Evolutionary conservation across 768 basidiomycete genomes (phyloP).

Genomic region (Boletus sp.): DNA sequence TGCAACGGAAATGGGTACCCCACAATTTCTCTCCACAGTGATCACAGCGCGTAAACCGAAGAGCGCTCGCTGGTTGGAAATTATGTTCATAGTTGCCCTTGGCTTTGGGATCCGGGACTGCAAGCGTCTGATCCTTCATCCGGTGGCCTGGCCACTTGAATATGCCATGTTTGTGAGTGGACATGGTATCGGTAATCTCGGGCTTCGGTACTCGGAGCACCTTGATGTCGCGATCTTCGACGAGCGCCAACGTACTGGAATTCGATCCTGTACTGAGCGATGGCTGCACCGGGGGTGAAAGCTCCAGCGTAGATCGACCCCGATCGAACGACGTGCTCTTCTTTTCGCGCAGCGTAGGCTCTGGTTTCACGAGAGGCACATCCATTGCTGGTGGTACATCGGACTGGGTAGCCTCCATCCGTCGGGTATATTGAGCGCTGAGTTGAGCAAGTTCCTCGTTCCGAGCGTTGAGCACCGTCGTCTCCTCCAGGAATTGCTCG

Average conservation of each 20-base stretch:
- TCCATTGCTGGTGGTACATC: constrained; percentile 16
- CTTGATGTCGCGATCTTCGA: constrained; percentile 30
- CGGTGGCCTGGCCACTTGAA: constrained; percentile 72
- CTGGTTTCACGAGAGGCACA: constrained; percentile 2
- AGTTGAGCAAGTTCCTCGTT: constrained; percentile 93
- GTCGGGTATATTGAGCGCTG: constrained; percentile 75
- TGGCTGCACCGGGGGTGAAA: constrained; percentile 1
- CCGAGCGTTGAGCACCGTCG: constrained; percentile 81
- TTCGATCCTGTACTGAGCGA: constrained; percentile 18
- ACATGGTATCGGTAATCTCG: constrained; percentile 41
- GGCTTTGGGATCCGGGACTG: constrained; percentile 36
- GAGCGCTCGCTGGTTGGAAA: constrained; percentile 85
- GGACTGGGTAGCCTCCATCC: constrained; percentile 51
- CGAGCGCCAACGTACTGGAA: constrained; percentile 19
- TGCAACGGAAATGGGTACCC: constrained; percentile 94
- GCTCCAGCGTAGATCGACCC: constrained; percentile 11
- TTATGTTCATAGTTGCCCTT: constrained; percentile 61
- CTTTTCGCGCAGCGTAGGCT: constrained; percentile 17
- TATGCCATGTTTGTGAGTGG: constrained; percentile 52
- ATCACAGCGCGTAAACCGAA: constrained; percentile 90
- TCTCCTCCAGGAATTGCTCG: constrained; percentile 88
- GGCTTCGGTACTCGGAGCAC: constrained; percentile 27
- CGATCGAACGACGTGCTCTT: constrained; percentile 32
- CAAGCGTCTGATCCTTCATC: constrained; percentile 41
- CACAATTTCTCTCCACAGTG: constrained; percentile 98